Evolutionary conservation across 2,329 filamentous ascomycete genomes (phyloP).

Genomic region (Trichoderma koningii): DNA sequence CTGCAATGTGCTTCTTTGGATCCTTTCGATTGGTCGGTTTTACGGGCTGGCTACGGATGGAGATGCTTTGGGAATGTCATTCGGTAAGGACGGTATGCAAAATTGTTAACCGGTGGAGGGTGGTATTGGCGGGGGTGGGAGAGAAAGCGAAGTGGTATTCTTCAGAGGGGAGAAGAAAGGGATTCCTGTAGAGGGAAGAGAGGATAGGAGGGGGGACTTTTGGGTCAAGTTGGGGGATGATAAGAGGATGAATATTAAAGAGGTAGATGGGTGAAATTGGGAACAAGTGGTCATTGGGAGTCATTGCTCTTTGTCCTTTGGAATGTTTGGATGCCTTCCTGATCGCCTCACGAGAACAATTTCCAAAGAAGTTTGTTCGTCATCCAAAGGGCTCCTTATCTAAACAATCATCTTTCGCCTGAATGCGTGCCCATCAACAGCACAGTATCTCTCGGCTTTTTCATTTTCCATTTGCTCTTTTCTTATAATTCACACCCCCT

Average conservation of each 20-base stretch:
- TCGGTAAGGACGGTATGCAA: conserved; percentile 12
- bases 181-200: not conserved
- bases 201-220: not conserved
- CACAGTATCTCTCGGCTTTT: too few species aligned
- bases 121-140: conserved; percentile 2
- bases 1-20: too few species aligned
- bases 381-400: too few species aligned
- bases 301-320: too few species aligned
- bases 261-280: not conserved
- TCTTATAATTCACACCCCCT: not conserved
- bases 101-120: conserved; percentile 16
- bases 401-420: too few species aligned
- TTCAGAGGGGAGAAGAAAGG: not conserved
- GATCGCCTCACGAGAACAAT: too few species aligned
- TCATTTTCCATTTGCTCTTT: not conserved
- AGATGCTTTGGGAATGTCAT: not conserved
- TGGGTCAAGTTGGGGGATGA: not conserved
- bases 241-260: not conserved
- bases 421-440: too few species aligned
- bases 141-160: too few species aligned
- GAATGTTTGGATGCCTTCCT: too few species aligned
- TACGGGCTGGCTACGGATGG: conserved; percentile 2
- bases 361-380: too few species aligned
- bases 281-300: too few species aligned
- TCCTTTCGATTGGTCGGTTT: not conserved